A percentile compares a stretch with the other conserved stretches of the same genome.
Conservation (phyloP, 805 yeast species). For the Yarrowia porcina region DNA sequence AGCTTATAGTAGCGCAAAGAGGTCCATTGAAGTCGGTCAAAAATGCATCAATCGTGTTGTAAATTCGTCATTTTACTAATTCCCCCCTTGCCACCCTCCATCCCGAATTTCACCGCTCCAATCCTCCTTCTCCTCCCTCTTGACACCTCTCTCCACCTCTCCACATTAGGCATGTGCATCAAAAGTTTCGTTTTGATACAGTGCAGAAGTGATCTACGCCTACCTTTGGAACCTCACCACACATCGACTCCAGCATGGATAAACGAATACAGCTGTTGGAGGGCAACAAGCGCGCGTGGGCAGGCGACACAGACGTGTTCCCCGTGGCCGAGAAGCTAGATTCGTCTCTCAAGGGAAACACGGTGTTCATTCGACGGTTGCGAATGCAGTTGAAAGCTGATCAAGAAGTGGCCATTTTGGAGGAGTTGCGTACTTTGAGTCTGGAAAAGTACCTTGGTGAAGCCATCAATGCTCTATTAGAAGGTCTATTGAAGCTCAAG, state of each 20-base stretch:
- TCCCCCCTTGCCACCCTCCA: neutral
- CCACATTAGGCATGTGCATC: neutral
- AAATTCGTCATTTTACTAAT: neutral
- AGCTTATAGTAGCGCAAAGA: too few species aligned
- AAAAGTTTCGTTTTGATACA: neutral
- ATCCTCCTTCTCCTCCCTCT: neutral
- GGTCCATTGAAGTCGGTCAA: neutral
- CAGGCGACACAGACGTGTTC: slow-evolving; percentile 29
- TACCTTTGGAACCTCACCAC: neutral
- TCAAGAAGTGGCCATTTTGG: slow-evolving; percentile 46
- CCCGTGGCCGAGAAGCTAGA: slow-evolving; percentile 42
- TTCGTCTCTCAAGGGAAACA: slow-evolving; percentile 73
- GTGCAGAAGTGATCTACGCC: neutral
- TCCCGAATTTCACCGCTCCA: neutral
- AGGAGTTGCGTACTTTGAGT: slow-evolving; percentile 60
- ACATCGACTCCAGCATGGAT: slow-evolving; percentile 12
- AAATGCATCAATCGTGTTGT: neutral
- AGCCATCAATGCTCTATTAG: slow-evolving; percentile 57
- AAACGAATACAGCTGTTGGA: slow-evolving; percentile 22
- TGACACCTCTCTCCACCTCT: neutral
- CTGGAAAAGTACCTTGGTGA: slow-evolving; percentile 75
- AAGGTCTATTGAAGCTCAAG: slow-evolving; percentile 53
- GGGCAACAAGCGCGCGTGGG: slow-evolving; percentile 11
- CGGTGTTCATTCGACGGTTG: slow-evolving; percentile 71
- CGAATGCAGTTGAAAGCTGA: slow-evolving; percentile 57